Evolutionary conservation across 306 rosid genomes (phyloP).

Genomic region (Inga oerstediana): DNA sequence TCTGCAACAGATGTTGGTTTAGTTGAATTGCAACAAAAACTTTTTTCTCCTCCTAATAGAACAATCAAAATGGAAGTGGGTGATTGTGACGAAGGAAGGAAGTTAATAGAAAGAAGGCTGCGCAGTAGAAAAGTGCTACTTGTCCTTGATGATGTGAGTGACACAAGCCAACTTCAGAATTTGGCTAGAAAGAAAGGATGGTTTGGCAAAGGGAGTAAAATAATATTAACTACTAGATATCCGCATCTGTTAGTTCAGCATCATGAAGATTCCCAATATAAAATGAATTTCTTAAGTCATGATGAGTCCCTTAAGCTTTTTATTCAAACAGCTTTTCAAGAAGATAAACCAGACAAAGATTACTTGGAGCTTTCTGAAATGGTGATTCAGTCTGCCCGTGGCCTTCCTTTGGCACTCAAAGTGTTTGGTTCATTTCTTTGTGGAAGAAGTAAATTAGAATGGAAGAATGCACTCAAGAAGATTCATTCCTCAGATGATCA

Average conservation of each 20-base stretch:
- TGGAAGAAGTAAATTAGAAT: background rate
- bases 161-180: background rate
- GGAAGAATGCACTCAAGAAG: background rate
- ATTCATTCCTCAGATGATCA: too few species aligned
- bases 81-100: background rate
- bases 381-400: background rate
- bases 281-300: background rate
- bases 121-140: background rate
- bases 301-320: background rate
- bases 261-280: background rate
- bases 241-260: background rate
- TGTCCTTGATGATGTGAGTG: slow-evolving; percentile 1
- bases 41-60: background rate
- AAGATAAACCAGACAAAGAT: background rate
- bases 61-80: background rate
- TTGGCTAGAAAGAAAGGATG: background rate
- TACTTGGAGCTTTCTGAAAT: background rate
- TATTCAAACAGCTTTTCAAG: background rate
- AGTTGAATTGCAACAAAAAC: too few species aligned
- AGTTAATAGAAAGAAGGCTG: background rate
- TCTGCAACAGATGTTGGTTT: too few species aligned
- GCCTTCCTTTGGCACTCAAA: background rate
- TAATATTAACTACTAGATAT: background rate
- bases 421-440: background rate
- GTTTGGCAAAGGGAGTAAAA: background rate